phyloP scores from a whole-genome alignment of 2,329 filamentous ascomycete genomes.

The Piedraia hortae region DNA sequence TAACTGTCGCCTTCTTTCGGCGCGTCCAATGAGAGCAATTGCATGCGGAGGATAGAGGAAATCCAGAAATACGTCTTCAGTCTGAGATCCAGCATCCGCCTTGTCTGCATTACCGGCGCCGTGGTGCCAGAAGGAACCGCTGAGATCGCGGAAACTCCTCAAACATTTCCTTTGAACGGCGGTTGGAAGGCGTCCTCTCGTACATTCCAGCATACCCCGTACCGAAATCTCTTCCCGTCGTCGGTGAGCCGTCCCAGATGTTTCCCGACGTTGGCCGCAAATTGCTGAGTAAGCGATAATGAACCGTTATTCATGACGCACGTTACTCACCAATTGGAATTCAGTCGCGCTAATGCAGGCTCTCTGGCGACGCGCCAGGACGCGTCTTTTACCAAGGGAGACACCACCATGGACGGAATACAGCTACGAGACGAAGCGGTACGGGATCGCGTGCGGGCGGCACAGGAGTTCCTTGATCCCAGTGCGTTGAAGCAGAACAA shows the following conservation, averaged over 20 bases:
- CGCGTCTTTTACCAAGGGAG: too few species aligned
- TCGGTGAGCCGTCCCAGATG: too few species aligned
- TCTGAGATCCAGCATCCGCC: not conserved
- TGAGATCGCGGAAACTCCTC: too few species aligned
- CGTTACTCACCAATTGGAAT: not conserved
- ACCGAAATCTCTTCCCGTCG: too few species aligned
- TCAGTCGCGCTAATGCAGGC: not conserved
- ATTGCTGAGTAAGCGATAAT: not conserved
- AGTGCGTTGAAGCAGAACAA: constrained; percentile 26
- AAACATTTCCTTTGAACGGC: too few species aligned
- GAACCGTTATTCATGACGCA: not conserved
- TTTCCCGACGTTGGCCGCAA: too few species aligned
- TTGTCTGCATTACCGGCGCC: constrained; percentile 20
- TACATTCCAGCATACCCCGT: too few species aligned
- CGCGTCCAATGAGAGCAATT: constrained; percentile 13
- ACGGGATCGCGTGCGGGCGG: constrained; percentile 56
- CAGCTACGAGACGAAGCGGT: constrained; percentile 65
- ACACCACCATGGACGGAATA: constrained; percentile 38
- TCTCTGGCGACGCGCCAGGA: not conserved
- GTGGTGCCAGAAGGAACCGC: constrained; percentile 33
- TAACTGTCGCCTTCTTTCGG: constrained; percentile 5
- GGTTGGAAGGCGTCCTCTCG: too few species aligned
- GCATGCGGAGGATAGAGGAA: constrained; percentile 22
- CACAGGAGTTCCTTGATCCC: constrained; percentile 83
- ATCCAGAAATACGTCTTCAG: constrained; percentile 14